Percentiles rank a stretch among this genome's conserved stretches.
phyloP scores from a whole-genome alignment of 257 asterid genomes.

The Nicotiana benthamiana region DNA sequence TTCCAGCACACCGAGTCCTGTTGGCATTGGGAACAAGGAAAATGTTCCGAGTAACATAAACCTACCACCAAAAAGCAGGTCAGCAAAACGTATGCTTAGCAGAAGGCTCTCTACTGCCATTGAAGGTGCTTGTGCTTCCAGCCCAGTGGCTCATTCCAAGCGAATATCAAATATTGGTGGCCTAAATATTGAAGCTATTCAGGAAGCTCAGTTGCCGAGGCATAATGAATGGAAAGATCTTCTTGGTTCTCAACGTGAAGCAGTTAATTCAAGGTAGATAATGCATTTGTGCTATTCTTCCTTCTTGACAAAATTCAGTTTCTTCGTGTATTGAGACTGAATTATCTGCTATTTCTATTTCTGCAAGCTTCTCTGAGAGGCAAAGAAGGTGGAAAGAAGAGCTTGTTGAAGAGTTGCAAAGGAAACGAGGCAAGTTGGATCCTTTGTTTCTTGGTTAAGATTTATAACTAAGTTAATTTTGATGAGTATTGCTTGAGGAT shows the following conservation, averaged over 20 bases:
- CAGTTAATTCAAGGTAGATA: conserved; percentile 63
- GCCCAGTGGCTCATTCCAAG: conserved; percentile 61
- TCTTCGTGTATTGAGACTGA: conserved; percentile 12
- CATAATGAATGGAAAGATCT: conserved; percentile 34
- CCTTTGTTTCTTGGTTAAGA: neutral
- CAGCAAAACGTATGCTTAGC: conserved; percentile 59
- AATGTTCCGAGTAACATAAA: conserved; percentile 56
- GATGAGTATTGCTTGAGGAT: neutral
- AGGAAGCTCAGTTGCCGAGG: conserved; percentile 35
- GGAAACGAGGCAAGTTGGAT: conserved; percentile 65
- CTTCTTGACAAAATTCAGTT: neutral
- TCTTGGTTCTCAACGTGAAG: conserved; percentile 46
- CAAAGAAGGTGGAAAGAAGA: conserved; percentile 95
- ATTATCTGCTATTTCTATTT: conserved; percentile 14
- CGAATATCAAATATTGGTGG: conserved; percentile 62
- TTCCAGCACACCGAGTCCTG: conserved; percentile 47
- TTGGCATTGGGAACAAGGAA: conserved; percentile 64
- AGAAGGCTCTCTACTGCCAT: conserved; percentile 77
- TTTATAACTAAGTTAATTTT: neutral
- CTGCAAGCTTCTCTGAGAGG: conserved; percentile 59
- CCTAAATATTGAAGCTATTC: conserved; percentile 36
- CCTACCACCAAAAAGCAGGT: conserved; percentile 87
- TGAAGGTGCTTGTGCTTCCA: conserved; percentile 47
- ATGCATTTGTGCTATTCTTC: conserved; percentile 2
- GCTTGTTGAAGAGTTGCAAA: conserved; percentile 87